phyloP scores from a whole-genome alignment of 1,284 basidiomycete species.

The Ceratobasidium theobromae region DNA sequence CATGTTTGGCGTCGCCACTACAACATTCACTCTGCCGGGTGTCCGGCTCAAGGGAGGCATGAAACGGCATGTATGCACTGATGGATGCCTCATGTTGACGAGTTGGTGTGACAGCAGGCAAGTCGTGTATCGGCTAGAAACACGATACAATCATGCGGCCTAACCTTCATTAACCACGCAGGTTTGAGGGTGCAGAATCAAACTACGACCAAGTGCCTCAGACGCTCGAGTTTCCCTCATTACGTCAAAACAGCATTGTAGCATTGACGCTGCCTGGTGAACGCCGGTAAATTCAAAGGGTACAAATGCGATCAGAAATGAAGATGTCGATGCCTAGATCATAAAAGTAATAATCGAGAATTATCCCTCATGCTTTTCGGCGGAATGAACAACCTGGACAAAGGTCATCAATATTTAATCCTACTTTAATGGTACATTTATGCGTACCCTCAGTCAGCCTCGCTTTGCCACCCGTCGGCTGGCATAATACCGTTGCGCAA shows the following conservation, averaged over 20 bases:
- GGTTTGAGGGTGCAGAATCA: too few relatives aligned
- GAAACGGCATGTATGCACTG: neutral
- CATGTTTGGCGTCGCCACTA: neutral
- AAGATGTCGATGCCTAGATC: constrained; percentile 3
- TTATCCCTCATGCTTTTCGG: constrained; percentile 69
- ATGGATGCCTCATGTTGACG: neutral
- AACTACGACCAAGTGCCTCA: neutral
- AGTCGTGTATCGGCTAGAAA: neutral
- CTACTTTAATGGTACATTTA: constrained; percentile 34
- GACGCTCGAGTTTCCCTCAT: neutral
- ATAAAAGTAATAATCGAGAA: constrained; percentile 36
- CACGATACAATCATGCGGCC: too few relatives aligned
- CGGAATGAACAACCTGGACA: constrained; percentile 78
- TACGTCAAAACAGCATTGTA: constrained; percentile 11
- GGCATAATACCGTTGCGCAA: constrained; percentile 94
- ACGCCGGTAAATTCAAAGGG: constrained; percentile 23
- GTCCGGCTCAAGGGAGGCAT: neutral
- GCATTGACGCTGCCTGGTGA: constrained; percentile 19
- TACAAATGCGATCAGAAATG: constrained; percentile 20
- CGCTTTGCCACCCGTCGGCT: constrained; percentile 98
- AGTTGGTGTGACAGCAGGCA: neutral
- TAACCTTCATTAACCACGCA: too few relatives aligned
- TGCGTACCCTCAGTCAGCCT: constrained; percentile 93
- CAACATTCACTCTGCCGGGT: neutral
- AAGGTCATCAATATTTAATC: neutral